phyloP scores from a whole-genome alignment of 768 basidiomycete genomes.

The Lactarius akahatsu region DNA sequence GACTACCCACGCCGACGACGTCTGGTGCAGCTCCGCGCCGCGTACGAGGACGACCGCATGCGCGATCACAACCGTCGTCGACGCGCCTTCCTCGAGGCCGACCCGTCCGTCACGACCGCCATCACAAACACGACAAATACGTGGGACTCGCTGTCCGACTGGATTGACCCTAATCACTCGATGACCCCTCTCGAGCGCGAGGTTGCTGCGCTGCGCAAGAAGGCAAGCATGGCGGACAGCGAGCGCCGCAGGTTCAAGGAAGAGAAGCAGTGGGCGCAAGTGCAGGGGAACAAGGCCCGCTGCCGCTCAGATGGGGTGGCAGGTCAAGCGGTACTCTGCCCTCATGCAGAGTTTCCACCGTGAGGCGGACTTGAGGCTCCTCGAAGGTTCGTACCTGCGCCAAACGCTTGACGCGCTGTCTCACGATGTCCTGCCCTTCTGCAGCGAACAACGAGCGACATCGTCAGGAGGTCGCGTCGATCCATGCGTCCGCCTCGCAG shows the following conservation, averaged over 20 bases:
- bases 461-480: constrained; percentile 26
- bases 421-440: constrained; percentile 19
- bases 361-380: constrained; percentile 68
- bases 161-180: constrained; percentile 55
- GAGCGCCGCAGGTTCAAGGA: constrained; percentile 82
- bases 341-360: constrained; percentile 78
- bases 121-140: constrained; percentile 50
- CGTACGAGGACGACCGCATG: constrained; percentile 8
- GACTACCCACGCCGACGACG: constrained; percentile 28
- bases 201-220: constrained; percentile 69
- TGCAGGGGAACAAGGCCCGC: constrained; percentile 73
- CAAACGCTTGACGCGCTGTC: not conserved
- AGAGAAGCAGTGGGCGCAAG: constrained; percentile 83
- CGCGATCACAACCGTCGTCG: constrained; percentile 27
- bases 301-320: constrained; percentile 79
- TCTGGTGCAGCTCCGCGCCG: constrained; percentile 26
- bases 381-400: constrained; percentile 52
- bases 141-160: constrained; percentile 66
- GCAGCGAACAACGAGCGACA: constrained; percentile 33
- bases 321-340: constrained; percentile 76
- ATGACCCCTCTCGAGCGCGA: constrained; percentile 71
- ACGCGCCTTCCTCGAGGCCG: constrained; percentile 33
- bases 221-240: constrained; percentile 78
- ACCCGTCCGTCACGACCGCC: constrained; percentile 34
- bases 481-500: constrained; percentile 27